Evolutionary conservation across 2,329 filamentous ascomycete genomes (phyloP), one percentile per base, ranked within the genome.

Genomic region (Colletotrichum sp.): DNA sequence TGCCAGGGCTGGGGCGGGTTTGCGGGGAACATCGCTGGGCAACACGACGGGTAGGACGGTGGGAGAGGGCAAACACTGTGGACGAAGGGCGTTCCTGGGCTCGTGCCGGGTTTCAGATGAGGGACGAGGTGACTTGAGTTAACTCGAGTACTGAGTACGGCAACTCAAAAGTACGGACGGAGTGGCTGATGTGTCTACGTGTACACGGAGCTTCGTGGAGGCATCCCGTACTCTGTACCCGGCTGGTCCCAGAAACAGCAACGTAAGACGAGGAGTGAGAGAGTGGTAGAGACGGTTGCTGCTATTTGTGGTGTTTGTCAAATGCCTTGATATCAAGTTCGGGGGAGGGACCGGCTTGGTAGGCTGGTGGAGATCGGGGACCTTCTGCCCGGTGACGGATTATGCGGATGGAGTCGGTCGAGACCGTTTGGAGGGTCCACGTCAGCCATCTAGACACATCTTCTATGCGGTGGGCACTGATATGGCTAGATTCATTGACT

Each of bases 41-140:
- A 8, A 24, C 24, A 32, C 6, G 30, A 9, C 18, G 28, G 48
- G 43, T 52, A 16, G 59, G 18, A 38, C 21, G 55, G 48, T 34
- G 34, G 28, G 26, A 52, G 28, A 67, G 12, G 8, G 56, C 32
- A 61, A 61, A 62, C 30, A 36, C 65, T 61, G 36, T 61, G 55
- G 71, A 38, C 43, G 56, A 34, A 63, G 43, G 69, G 34, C 63
- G 58, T 68, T 52, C 56, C 69, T 75, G 28, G 58, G 69, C 43
- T 30, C 26, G 38, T 68, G 69, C 69, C 38, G 43, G 69, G 73
- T 75, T 75, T 75, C 73, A 75, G 73, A 73, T 73, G 73, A 68
- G 69, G 43, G 36, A 56, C 56, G 36, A 72, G 30, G 36, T 63
- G 58, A 61, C 26, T 36, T 58, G 26, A 58, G 26, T 26, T 26